These are phyloP conservation scores for Medakamo hakoo DNA, from an alignment of 139 green algal genomes.

Conservation along the genomic window DNA sequence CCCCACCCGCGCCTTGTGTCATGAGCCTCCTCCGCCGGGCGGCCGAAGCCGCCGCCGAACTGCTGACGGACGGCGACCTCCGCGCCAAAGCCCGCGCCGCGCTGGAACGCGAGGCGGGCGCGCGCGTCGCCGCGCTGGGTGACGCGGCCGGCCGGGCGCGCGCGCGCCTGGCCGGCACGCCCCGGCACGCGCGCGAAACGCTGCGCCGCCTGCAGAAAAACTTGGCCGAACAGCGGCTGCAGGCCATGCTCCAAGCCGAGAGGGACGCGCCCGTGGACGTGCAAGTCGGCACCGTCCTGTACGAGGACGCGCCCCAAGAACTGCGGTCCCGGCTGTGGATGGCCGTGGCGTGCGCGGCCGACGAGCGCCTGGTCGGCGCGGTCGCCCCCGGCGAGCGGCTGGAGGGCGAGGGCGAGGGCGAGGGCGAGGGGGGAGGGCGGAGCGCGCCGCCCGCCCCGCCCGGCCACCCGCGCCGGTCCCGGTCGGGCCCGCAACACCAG, in stretches of 20 bases:
- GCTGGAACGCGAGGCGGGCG: background rate
- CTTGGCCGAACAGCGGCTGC: background rate
- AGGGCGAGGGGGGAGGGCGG: no score
- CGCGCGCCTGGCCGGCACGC: no score
- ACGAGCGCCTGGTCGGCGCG: no score
- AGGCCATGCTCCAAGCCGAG: constrained; percentile 5
- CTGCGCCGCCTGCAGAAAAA: background rate
- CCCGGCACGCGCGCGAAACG: background rate
- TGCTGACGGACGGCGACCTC: background rate
- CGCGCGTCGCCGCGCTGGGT: background rate
- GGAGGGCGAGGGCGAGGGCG: no score
- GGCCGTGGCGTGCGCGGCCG: no score
- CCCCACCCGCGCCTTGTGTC: no score
- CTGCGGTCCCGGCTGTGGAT: constrained; percentile 63
- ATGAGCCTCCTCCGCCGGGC: background rate
- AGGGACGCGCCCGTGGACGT: constrained; percentile 34
- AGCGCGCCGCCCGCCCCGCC: no score
- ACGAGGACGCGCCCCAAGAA: constrained; percentile 61
- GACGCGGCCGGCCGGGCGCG: background rate
- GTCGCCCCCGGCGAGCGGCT: no score
- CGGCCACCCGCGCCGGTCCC: no score
- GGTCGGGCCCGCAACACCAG: no score
- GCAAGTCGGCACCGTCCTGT: constrained; percentile 41
- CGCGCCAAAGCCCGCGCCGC: no score
- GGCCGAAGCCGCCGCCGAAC: background rate